Evolutionary conservation across 768 basidiomycete genomes (phyloP), one percentile per base, ranked within the genome.

Genomic region (Rhodocollybia butyracea): DNA sequence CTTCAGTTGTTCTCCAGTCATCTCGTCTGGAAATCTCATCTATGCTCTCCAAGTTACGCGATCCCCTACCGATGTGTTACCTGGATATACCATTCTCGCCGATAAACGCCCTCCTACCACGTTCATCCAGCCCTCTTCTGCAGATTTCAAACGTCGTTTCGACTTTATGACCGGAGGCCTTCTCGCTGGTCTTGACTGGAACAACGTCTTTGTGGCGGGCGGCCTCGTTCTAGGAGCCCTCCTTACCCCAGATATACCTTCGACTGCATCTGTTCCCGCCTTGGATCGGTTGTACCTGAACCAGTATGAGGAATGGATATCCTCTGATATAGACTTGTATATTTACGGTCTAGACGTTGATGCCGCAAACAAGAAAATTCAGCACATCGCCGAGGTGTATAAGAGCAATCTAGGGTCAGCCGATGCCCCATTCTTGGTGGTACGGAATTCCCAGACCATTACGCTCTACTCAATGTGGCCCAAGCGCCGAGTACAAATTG

Each of bases 371-470:
- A 39, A 56, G 32, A 60, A 62, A 27, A 58, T 60, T 19, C 32
- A 55, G 12, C 55, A 59, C 31, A 54, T 60, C 15, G 57, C 55
- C 8, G 59, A 56, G 3, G 57, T 55, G 2, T 62, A 58, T 45
- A 21, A 52, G 24, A 42, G 47, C 15, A 62, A 62, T 39, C 39
- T 60, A 39, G 46, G 30, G 2, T 56, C 61, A 0, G 19, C 41
- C 1, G 42, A 42, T 26, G 46, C 56, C 13, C 61, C 59, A 15
- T 57, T 57, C 41, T 55, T 62, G 10, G 50, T 56, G 46, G 61
- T 62, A 27, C 50, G 61, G 2, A 60, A 60, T n/a, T 59, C 59
- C 19, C 61, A 59, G 36, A 60, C 61, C 5, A 60, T 60, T 29
- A 62, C 59, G 2, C 26, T 62, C 17, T 62, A 60, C 41, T 58